phyloP scores from a whole-genome alignment of 805 yeast species.

The Spathaspora passalidarum region DNA sequence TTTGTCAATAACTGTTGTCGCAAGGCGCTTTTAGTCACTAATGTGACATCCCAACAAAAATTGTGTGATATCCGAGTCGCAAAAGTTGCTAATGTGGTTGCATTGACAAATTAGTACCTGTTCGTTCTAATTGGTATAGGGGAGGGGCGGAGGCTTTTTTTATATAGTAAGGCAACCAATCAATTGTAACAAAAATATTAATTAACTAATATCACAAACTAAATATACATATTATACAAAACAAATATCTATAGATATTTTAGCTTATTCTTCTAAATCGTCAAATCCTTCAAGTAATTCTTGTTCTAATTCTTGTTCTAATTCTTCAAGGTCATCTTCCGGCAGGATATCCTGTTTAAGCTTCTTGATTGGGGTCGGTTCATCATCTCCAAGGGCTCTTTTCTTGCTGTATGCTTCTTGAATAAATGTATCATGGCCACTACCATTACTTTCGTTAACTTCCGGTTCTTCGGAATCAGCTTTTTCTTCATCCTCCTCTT shows the following conservation, averaged over 20 bases:
- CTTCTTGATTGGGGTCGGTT: background rate
- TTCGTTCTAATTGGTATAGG: too few relatives aligned
- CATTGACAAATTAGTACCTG: too few relatives aligned
- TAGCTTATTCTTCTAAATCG: conserved; percentile 33
- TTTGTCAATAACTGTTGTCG: too few relatives aligned
- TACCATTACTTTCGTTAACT: conserved; percentile 5
- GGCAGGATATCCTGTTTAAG: conserved; percentile 13
- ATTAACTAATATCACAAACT: too few relatives aligned
- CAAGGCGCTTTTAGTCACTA: too few relatives aligned
- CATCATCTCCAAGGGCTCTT: conserved; percentile 17
- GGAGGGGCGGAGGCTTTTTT: too few relatives aligned
- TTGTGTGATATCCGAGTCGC: too few relatives aligned
- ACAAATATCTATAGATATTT: background rate
- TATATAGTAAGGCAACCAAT: background rate
- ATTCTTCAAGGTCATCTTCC: conserved; percentile 31
- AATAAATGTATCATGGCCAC: conserved; percentile 22
- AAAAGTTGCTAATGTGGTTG: too few relatives aligned
- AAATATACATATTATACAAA: conserved; percentile 5
- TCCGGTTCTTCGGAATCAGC: conserved; percentile 23
- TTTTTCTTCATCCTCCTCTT: conserved; percentile 12
- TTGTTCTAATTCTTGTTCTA: conserved; percentile 44
- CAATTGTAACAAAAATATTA: background rate
- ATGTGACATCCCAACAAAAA: too few relatives aligned
- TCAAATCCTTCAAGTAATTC: conserved; percentile 53
- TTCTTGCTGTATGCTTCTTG: conserved; percentile 20